These are phyloP conservation scores for Pecoramyces ruminantium DNA, from an alignment of 192 early-diverging fungal species.

Conservation along the genomic window DNA sequence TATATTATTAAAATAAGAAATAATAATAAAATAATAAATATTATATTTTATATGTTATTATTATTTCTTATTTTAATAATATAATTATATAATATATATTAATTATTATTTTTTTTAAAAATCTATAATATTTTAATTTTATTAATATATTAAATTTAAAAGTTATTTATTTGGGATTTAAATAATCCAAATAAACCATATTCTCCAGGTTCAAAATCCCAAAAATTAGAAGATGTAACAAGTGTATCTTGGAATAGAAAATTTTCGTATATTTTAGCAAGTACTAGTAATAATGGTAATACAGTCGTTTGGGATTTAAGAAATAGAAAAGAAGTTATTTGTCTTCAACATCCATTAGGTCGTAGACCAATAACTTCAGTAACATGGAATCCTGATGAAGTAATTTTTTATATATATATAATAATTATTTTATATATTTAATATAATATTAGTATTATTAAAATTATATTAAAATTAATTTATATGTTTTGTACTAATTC, in stretches of 20 bases:
- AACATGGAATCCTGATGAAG: slow-evolving; percentile 81
- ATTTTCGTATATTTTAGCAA: slow-evolving; percentile 82
- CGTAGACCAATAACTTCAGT: slow-evolving; percentile 63
- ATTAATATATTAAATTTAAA: not conserved
- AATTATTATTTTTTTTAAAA: no score
- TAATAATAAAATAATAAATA: no score
- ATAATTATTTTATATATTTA: no score
- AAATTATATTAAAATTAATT: no score
- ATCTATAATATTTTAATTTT: no score
- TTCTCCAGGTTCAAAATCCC: slow-evolving; percentile 66
- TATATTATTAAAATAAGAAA: no score
- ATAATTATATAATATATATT: no score
- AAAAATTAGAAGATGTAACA: slow-evolving; percentile 75
- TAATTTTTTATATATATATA: slow-evolving; percentile 11
- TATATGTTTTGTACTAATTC: no score
- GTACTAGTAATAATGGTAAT: slow-evolving; percentile 74
- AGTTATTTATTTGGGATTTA: slow-evolving; percentile 93
- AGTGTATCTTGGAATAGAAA: slow-evolving; percentile 83
- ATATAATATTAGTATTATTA: no score
- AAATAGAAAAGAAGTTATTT: slow-evolving; percentile 66
- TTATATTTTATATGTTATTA: not conserved
- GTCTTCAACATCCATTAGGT: slow-evolving; percentile 41
- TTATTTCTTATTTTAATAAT: no score
- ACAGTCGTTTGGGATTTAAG: slow-evolving; percentile 95
- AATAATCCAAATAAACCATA: slow-evolving; percentile 73